These are phyloP conservation scores for Candida neerlandica DNA, from an alignment of 1,139 yeast genomes.

Conservation along the genomic window DNA sequence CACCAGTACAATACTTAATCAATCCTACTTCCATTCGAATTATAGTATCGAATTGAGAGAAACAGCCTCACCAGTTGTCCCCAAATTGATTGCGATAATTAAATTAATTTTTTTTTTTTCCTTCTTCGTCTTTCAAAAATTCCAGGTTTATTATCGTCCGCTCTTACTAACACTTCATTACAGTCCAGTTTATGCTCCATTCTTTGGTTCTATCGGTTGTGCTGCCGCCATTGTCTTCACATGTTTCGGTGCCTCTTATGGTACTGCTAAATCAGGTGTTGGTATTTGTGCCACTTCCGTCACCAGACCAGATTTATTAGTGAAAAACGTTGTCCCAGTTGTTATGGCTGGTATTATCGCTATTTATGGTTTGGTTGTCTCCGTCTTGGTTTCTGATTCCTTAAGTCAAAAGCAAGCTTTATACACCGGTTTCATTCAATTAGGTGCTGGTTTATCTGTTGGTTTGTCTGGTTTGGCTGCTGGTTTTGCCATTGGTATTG, in stretches of 20 bases:
- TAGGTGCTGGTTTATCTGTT: conserved; percentile 97
- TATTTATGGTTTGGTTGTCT: conserved; percentile 96
- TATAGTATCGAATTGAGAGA: neutral
- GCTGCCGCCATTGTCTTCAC: conserved; percentile 99
- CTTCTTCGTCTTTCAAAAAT: neutral
- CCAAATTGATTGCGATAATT: neutral
- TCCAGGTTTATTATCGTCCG: neutral
- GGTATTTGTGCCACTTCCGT: conserved; percentile 99
- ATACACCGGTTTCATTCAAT: conserved; percentile 95
- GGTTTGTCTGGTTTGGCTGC: conserved; percentile 97
- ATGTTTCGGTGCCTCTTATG: conserved; percentile 98
- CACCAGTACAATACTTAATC: neutral
- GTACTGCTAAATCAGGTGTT: conserved; percentile 99
- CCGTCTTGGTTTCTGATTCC: conserved; percentile 90
- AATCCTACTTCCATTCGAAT: neutral
- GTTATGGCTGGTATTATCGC: conserved; percentile 99
- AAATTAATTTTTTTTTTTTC: neutral
- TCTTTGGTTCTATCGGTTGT: conserved; percentile 98
- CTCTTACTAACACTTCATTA: conserved; percentile 5
- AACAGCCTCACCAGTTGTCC: neutral
- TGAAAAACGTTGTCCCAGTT: conserved; percentile 90
- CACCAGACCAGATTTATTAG: conserved; percentile 92
- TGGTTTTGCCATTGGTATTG: conserved; percentile 98
- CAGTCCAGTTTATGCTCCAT: conserved; percentile 87
- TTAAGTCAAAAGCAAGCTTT: conserved; percentile 82